Base-by-base conservation (phyloP, 2,329 filamentous ascomycete genomes). In the Ophiostoma ips region DNA sequence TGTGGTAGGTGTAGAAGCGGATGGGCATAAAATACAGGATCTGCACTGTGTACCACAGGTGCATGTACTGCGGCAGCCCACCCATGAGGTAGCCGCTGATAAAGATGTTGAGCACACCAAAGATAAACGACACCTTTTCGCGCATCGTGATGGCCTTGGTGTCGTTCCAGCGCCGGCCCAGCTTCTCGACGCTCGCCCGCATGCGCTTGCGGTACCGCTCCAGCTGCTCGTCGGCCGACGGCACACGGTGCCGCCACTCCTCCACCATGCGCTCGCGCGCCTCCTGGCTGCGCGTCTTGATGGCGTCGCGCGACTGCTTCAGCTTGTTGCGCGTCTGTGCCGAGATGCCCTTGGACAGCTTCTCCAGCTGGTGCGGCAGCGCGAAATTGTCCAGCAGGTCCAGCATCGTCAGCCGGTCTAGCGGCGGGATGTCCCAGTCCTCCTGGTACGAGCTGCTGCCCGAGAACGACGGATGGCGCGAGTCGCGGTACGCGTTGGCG, bases 1-100 rank as follows among this genome's bases (percentile, higher is more conserved):
- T 81, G 62, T 87, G 87, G 66, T 98, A 98, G 52, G 84, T 86
- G 68, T 88, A 92, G 67, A 79, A 90, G 46, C 92, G 84, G 57
- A 98, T 86, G 12, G 92, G 92, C 90, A 96, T 95, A 66, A 95
- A 96, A 68, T 95, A 96, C 53, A 86, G 64, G 38, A 95, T 75
- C 66, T 95, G 89, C 3, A 66, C 74, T 8, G 86, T 89, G 65
- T 95, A 98, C 92, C 92, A 98, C 57, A 84, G 69, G 58, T 94
- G 90, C 65, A 96, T 95, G 64, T 80, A 83, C 58, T 94, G 73
- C 1, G 92, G 88, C 58, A 75, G 83, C 30, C 80, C 87, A 53
- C 92, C 92, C 49, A 98, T 84, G 44, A 98, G 71, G 64, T 95
- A 96, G 52, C 90, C 92, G 57, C 87, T 94, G 63, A 96, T 81